Evolutionary conservation across 2,329 filamentous ascomycete genomes (phyloP).

Genomic region (Hypoxylon sp.): DNA sequence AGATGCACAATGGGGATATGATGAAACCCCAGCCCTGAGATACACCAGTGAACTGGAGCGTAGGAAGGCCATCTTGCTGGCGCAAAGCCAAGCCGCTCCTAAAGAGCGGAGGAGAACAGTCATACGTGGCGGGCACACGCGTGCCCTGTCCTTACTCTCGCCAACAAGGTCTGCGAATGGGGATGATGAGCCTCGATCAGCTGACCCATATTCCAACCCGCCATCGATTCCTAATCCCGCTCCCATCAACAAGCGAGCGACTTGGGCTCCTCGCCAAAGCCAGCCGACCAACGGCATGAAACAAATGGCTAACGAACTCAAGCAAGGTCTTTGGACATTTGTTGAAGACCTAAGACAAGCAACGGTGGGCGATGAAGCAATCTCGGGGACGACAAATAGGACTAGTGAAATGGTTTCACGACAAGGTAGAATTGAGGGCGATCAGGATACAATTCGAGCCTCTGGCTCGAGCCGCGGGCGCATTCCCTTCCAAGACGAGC

Average conservation of each 20-base stretch:
- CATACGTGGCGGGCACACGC: conserved; percentile 76
- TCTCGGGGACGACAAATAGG: conserved; percentile 67
- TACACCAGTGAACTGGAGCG: conserved; percentile 77
- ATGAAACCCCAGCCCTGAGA: conserved; percentile 58
- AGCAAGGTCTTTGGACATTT: conserved; percentile 92
- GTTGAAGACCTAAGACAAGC: conserved; percentile 95
- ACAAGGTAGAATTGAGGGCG: conserved; percentile 49
- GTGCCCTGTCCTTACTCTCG: conserved; percentile 85
- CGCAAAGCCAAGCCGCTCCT: conserved; percentile 60
- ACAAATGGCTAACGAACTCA: conserved; percentile 90
- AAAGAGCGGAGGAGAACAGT: conserved; percentile 70
- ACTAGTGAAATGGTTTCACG: conserved; percentile 54
- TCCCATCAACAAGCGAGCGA: conserved; percentile 68
- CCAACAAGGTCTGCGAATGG: conserved; percentile 65
- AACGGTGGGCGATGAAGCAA: conserved; percentile 93
- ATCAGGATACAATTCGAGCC: conserved; percentile 66
- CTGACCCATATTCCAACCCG: conserved; percentile 53
- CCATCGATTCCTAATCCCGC: conserved; percentile 57
- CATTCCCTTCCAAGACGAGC: conserved; percentile 61
- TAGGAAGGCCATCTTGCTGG: conserved; percentile 75
- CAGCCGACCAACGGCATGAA: conserved; percentile 68
- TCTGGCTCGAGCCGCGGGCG: conserved; percentile 59
- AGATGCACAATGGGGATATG: conserved; percentile 51
- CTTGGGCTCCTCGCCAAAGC: conserved; percentile 70
- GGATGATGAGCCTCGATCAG: conserved; percentile 61